These are phyloP conservation scores for Pyrus hybrid DNA, from an alignment of 331 rosid species.

Conservation along the genomic window DNA sequence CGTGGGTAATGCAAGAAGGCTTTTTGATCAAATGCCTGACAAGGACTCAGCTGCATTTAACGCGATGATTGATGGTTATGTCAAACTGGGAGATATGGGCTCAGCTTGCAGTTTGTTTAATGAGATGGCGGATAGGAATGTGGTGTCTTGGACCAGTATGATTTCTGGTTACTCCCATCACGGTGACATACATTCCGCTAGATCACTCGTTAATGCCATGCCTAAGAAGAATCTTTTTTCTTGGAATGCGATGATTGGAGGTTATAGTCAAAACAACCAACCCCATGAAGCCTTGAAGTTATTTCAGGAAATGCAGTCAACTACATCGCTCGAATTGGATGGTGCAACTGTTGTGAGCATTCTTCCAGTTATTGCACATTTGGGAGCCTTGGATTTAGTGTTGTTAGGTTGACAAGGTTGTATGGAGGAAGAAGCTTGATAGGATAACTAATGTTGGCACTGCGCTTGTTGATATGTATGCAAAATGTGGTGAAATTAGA, in stretches of 20 bases:
- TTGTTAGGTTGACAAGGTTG: constrained; percentile 46
- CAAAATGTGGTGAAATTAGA: constrained; percentile 60
- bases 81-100: constrained; percentile 39
- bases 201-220: constrained; percentile 48
- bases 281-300: constrained; percentile 48
- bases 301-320: constrained; percentile 41
- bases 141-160: constrained; percentile 71
- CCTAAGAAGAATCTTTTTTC: constrained; percentile 49
- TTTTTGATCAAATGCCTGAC: constrained; percentile 40
- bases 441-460: constrained; percentile 33
- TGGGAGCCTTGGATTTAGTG: constrained; percentile 65
- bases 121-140: constrained; percentile 35
- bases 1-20: constrained; percentile 44
- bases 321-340: constrained; percentile 33
- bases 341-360: constrained; percentile 51
- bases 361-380: constrained; percentile 62
- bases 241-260: constrained; percentile 73
- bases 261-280: constrained; percentile 47
- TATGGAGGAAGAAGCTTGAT: constrained; percentile 35
- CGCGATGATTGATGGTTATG: constrained; percentile 54
- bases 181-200: constrained; percentile 44
- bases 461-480: constrained; percentile 58
- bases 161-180: constrained; percentile 45
- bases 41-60: constrained; percentile 46
- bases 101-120: constrained; percentile 51